Base-by-base conservation (phyloP, 169 alveolate genomes). In the Plasmodium sp. region DNA sequence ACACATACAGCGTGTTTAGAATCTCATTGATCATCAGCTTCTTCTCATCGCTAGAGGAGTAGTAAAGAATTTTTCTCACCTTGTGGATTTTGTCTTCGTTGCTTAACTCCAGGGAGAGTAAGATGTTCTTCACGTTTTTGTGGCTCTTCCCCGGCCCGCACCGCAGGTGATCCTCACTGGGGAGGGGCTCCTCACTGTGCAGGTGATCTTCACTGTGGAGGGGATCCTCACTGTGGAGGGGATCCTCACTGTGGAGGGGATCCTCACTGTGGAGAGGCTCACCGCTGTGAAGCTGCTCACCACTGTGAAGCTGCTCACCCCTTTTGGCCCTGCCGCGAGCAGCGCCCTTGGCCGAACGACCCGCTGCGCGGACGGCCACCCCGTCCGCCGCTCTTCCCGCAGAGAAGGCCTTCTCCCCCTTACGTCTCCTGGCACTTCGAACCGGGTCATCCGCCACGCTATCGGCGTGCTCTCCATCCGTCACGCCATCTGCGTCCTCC, bases 11-110 rank as follows among this genome's bases (percentile, higher is more conserved):
- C 1, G 83, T 86, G 27, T 86, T 86, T 43, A 86, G 39, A 2
- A 86, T 51, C 43, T 86, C 93, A 22, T 86, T 79, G 77, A 86
- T 75, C 7, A 86, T 86, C n/a, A 48, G 48, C 56, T 86, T 86
- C 18, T 86, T 86, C 34, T 86, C 93, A 2, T 86, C 93, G 39
- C 82, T 75, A 0, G 88, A 75, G 16, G 93, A 86, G 67, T 86
- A 86, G 56, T 75, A 86, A 16, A 86, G 36, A 12, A 75, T 75
- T 33, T 54, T 86, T 16, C 93, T 16, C 5, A 86, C 45, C 54
- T 86, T 79, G 14, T 75, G 39, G 12, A 86, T 86, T 86, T 86
- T 86, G 36, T 86, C 81, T 3, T 86, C 86, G 81, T 86, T 86
- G 12, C 82, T 86, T 36, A 86, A 51, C 45, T 86, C 93, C 14